Base-by-base conservation (phyloP, 768 basidiomycete species). In the Boletus barrowsii region DNA sequence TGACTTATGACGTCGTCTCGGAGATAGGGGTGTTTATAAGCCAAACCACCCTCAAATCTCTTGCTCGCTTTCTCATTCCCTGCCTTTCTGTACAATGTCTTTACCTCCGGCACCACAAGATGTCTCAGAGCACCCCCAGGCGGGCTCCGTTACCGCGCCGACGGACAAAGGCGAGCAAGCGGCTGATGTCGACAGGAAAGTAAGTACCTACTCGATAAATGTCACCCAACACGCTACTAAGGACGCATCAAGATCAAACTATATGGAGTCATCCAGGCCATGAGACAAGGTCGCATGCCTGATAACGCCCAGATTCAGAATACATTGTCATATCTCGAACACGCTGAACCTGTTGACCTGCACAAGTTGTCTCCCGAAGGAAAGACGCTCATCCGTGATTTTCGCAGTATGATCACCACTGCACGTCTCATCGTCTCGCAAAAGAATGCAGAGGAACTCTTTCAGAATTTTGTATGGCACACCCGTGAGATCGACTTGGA, bases 381-480 rank as follows among this genome's bases (percentile, higher is more conserved):
- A 57, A 79, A 75, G 55, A 84, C 82, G 60, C 83, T 98, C 59
- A 75, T 94, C 40, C 75, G 82, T 49, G 93, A 97, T 65, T 69
- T 79, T n/a, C 80, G 83, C 42, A 84, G 91, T 45, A 90, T 97
- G 65, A 78, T 96, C 62, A 80, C 83, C 59, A 93, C 91, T 5
- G 76, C 81, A 0, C 79, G 86, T 13, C 61, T 80, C 39, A 84
- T 93, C 53, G 83, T 95, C n/a, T 64, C 75, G 46, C 79, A 88
- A 62, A 97, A 96, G 82, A 97, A 97, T 60, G 73, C 77, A 22
- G 94, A 96, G 61, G 93, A 98, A 73, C 79, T 98, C 39, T 79
- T 97, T 69, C 96, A 98, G 72, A 87, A 90, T 63, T 95, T 96
- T 61, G 71, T 95, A 39, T 94, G 88, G 88, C 81, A 86, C 56